These are phyloP conservation scores for Parasitella parasitica DNA, from an alignment of 371 early-diverging fungal genomes.

Conservation along the genomic window DNA sequence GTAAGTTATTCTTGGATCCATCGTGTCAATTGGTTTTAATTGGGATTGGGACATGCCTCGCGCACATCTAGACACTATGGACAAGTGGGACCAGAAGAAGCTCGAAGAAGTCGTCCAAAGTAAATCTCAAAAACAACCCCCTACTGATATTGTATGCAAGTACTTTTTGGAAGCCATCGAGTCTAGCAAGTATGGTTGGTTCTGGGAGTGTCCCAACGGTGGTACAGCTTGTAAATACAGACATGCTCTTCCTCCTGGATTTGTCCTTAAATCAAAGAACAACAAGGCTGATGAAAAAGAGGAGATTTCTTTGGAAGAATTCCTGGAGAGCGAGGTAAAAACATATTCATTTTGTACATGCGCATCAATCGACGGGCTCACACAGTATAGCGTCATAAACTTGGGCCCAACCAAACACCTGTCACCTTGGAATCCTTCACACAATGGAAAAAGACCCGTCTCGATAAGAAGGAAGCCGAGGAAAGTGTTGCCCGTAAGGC, in stretches of 20 bases:
- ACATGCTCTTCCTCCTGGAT: constrained; percentile 98
- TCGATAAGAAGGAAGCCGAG: constrained; percentile 72
- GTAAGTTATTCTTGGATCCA: constrained; percentile 2
- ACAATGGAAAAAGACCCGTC: constrained; percentile 93
- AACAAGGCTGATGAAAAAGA: constrained; percentile 78
- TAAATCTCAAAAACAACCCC: constrained; percentile 86
- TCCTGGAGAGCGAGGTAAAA: constrained; percentile 90
- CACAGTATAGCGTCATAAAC: constrained; percentile 85
- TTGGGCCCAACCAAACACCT: constrained; percentile 93
- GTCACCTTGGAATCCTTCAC: constrained; percentile 95
- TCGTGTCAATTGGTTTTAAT: not conserved
- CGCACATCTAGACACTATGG: constrained; percentile 83
- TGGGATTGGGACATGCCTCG: not conserved
- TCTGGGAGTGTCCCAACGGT: constrained; percentile 98
- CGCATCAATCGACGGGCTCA: not conserved
- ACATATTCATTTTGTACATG: not conserved
- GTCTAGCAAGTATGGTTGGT: constrained; percentile 95
- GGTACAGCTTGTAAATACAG: constrained; percentile 90
- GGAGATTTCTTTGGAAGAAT: constrained; percentile 92
- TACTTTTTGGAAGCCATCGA: constrained; percentile 99
- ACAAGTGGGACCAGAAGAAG: constrained; percentile 91
- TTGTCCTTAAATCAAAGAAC: constrained; percentile 86
- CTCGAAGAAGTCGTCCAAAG: constrained; percentile 86
- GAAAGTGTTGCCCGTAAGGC: constrained; percentile 67
- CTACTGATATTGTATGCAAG: constrained; percentile 99